Evolutionary conservation across 805 yeast genomes (phyloP), one percentile per base, ranked within the genome.

Genomic region (Suhomyces tanzawaensis): DNA sequence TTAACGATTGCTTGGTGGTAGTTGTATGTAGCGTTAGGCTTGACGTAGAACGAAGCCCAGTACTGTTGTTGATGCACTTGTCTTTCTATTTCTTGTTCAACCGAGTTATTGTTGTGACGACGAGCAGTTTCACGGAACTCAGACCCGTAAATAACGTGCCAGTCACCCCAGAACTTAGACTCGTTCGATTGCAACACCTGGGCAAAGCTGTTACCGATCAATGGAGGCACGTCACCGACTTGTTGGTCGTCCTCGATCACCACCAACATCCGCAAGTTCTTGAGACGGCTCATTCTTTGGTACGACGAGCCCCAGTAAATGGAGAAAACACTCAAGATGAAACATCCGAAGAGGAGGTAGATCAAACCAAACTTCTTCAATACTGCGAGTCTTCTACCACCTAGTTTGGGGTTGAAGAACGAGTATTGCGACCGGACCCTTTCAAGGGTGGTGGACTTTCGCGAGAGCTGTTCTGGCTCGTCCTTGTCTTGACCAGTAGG

Each of bases 251-350:
- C 71, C 27, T 55, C 72, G 24, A 62, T 54, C 1, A 66, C 70
- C 15, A 66, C 71, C 47, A 68, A 54, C 57, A 63, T 55, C 28
- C 46, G 46, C 52, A 68, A 55, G 44, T 67, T 63, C 23, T 40
- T 45, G 7, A 63, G 42, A 12, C 71, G 49, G 6, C 36, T 34
- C 29, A 49, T 41, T 34, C 72, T 56, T 3, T 48, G 46, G 46
- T 52, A 65, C 42, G 55, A 40, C 9, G 72, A 55, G 9, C 72
- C 74, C 74, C 74, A 68, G 41, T 68, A 68, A 17, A 67, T 52
- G 8, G 69, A 57, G 34, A 68, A 59, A 4, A 66, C 47, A 4
- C 54, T 61, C 29, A 67, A 48, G 31, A 62, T 55, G 35, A 52
- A 39, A 31, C 37, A 13, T 34, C 52, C 45, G 17, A 61, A 65